Evolutionary conservation across 2,329 filamentous ascomycete species (phyloP), one percentile per base, ranked within the genome.

Genomic region (Colletotrichum sp.): DNA sequence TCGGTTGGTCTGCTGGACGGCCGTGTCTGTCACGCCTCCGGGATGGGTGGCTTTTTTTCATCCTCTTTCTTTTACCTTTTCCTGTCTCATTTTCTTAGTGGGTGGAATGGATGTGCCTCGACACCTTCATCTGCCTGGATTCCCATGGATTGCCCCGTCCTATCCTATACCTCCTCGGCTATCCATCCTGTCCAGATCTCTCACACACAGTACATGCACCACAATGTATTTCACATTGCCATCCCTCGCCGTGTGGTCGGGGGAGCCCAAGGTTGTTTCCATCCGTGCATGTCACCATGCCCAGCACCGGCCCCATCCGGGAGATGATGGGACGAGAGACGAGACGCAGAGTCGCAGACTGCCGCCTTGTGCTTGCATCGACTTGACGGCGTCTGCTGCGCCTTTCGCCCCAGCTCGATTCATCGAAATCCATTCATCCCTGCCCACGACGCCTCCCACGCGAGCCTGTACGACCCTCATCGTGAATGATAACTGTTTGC

Each of bases 241-340:
- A 25, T 74, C n/a, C 72, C 68, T 71, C 44, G 34, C 57, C 25
- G 32, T 61, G 36, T 27, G 60, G 52, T 25, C 64, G 30, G 19
- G n/a, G 16, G 57, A 60, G 57, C 57, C 44, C 44, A 72, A 72
- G 39, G 36, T 68, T 68, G 70, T 65, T 57, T 48, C 57, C 63
- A 57, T 75, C 39, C 52, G 63, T 55, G 61, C n/a, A 67, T 63
- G 73, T 65, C 34, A 59, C 73, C 57, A 73, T 34, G 70, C 57
- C 73, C 70, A 68, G 61, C 57, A 57, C 28, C 64, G 64, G 73
- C 73, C 73, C 57, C 73, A 73, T 68, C 57, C 73, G 57, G 70
- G 73, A 68, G 70, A 73, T 75, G 70, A 73, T 75, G 73, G 59
- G 70, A 73, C 59, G 73, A 75, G 70, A 73, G 64, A 75, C 55